Evolutionary conservation across 495 filamentous ascomycete genomes (phyloP), one percentile per base, ranked within the genome.

Genomic region (Talaromyces wortmannii): DNA sequence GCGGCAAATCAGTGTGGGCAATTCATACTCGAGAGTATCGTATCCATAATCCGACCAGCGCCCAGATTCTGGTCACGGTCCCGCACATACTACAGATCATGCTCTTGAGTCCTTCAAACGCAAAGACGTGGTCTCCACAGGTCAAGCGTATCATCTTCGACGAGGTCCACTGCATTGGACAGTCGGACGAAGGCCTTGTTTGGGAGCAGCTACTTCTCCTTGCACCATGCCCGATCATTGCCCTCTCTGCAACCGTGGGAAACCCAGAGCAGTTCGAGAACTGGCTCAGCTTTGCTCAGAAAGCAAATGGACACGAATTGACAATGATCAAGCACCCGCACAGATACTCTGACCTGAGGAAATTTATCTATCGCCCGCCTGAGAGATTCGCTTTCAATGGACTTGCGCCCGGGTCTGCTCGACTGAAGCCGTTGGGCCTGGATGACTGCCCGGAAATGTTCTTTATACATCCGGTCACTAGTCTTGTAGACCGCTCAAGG

Each of bases 181-280:
- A 90, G 64, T 78, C 83, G 2, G 83, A 91, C 15, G 88, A 92
- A 61, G 88, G 88, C 50, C 69, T 90, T 10, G 75, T 92, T 1
- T 92, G 88, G 88, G 88, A 92, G 58, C 88, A 92, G 59, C 73
- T 92, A 7, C 71, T 91, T 11, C 76, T 91, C 0, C 69, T 89
- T 30, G 77, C 88, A 0, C 85, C 88, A 7, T 90, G 88, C 59
- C 88, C 86, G 0, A 89, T 92, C 48, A 85, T 92, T 55, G 88
- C 88, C 1, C 74, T 92, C 5, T 91, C 88, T 7, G 88, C 88
- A 6, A 92, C 88, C 0, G 84, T 91, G 40, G 89, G 86, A 2
- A 91, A 92, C 56, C 87, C 88, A 4, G 62, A 78, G 2, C 79
- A 85, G 61, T 90, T 92, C 66, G 80, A 68, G 50, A 70, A 72